Evolutionary conservation across 2,329 filamentous ascomycete genomes (phyloP).

Genomic region (Talaromyces sp.): DNA sequence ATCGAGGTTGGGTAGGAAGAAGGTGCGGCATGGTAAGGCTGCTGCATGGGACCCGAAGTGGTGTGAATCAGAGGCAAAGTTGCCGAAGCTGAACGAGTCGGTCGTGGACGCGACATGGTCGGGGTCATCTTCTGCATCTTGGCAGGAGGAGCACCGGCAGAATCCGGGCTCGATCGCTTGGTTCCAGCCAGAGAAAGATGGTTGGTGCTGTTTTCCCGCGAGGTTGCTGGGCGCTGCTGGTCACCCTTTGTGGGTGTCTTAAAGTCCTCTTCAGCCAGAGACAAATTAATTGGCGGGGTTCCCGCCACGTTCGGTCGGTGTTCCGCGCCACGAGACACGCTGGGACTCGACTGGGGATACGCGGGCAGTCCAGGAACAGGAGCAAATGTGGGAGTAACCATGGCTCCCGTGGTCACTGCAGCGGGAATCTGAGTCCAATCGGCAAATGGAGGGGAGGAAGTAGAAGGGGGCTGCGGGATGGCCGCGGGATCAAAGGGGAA

Average conservation of each 20-base stretch:
- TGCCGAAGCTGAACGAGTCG: slow-evolving; percentile 22
- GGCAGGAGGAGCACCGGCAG: slow-evolving; percentile 26
- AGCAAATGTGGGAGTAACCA: slow-evolving; percentile 17
- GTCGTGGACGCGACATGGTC: slow-evolving; percentile 24
- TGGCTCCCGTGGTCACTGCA: slow-evolving; percentile 15
- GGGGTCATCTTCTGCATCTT: slow-evolving; percentile 36
- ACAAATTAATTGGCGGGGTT: slow-evolving; percentile 51
- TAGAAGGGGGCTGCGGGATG: slow-evolving; percentile 24
- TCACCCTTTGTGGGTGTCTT: slow-evolving; percentile 27
- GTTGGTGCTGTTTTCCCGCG: slow-evolving; percentile 15
- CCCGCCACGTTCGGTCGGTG: slow-evolving; percentile 31
- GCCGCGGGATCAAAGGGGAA: slow-evolving; percentile 22
- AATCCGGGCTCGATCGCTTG: slow-evolving; percentile 23
- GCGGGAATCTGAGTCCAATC: slow-evolving; percentile 34
- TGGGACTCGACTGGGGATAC: slow-evolving; percentile 51
- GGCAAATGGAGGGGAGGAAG: slow-evolving; percentile 17
- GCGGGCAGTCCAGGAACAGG: slow-evolving; percentile 23
- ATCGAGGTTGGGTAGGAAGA: slow-evolving; percentile 52
- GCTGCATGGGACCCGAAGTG: slow-evolving; percentile 18
- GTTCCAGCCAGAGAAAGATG: slow-evolving; percentile 17
- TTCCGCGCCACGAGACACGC: slow-evolving; percentile 32
- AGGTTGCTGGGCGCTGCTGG: slow-evolving; percentile 2
- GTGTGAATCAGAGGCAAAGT: slow-evolving; percentile 26
- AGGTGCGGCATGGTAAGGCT: slow-evolving; percentile 18
- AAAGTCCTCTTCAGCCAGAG: slow-evolving; percentile 52